phyloP scores from a whole-genome alignment of 2,329 filamentous ascomycete species.

The Cercospora sp. region DNA sequence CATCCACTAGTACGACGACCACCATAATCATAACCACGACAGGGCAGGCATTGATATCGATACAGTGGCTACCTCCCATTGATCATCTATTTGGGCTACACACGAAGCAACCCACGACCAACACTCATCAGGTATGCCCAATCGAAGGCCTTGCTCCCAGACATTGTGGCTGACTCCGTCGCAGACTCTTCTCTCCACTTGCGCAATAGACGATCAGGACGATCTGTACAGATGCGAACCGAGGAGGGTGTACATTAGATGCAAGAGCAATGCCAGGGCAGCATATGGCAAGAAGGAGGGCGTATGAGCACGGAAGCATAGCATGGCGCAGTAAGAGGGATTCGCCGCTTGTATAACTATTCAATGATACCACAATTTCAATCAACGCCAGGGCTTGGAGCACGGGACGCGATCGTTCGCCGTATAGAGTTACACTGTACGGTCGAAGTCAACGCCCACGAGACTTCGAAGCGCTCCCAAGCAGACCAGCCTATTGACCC shows the following conservation, averaged over 20 bases:
- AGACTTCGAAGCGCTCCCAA: background rate
- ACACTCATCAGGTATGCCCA: constrained; percentile 65
- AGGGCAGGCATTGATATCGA: constrained; percentile 18
- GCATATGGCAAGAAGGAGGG: constrained; percentile 7
- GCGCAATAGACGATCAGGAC: constrained; percentile 31
- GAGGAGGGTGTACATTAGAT: constrained; percentile 25
- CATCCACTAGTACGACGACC: constrained; percentile 79
- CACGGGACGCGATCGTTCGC: background rate
- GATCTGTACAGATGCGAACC: constrained; percentile 9
- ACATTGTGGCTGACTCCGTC: constrained; percentile 13
- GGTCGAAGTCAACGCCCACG: background rate
- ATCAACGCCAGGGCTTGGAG: background rate
- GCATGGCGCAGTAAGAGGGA: constrained; percentile 17
- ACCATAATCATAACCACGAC: background rate
- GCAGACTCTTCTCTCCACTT: constrained; percentile 36
- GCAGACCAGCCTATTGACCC: background rate
- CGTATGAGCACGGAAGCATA: constrained; percentile 18
- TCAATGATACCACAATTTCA: constrained; percentile 14
- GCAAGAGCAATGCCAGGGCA: background rate
- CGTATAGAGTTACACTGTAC: background rate
- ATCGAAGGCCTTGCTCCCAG: background rate
- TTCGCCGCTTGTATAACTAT: constrained; percentile 2
- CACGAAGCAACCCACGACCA: constrained; percentile 87
- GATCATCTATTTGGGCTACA: constrained; percentile 97
- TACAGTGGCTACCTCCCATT: constrained; percentile 88